These are phyloP conservation scores for Pythium sp. DNA, from an alignment of 352 stramenopile species.

Conservation along the genomic window DNA sequence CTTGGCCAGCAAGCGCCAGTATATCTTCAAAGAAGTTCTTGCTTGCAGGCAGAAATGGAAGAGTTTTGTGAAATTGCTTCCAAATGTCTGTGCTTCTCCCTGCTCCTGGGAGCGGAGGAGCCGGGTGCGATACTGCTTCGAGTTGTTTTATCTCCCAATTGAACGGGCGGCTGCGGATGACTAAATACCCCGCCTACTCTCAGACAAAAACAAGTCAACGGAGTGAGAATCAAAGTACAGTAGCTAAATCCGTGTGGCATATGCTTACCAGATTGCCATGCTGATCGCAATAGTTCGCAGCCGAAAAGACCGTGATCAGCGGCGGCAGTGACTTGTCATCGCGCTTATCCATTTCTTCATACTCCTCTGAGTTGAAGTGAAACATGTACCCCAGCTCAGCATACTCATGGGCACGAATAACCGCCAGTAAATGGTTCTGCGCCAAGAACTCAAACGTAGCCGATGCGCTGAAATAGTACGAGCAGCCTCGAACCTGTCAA, in stretches of 20 bases:
- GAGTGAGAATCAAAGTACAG: background rate
- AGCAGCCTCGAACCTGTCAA: conserved; percentile 64
- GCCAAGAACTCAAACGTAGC: conserved; percentile 72
- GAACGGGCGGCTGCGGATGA: conserved; percentile 45
- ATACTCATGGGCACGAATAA: conserved; percentile 84
- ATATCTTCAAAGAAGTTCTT: conserved; percentile 84
- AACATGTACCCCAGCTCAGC: conserved; percentile 66
- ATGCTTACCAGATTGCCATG: conserved; percentile 60
- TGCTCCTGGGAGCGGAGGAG: conserved; percentile 41
- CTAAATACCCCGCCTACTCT: conserved; percentile 51
- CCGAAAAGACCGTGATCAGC: conserved; percentile 94
- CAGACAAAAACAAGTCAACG: background rate
- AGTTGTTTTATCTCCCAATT: conserved; percentile 56
- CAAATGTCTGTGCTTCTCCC: conserved; percentile 67
- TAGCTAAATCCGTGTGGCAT: background rate
- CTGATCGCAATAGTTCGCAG: conserved; percentile 94
- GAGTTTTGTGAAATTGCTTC: conserved; percentile 65
- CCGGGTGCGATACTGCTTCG: conserved; percentile 42
- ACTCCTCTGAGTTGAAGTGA: conserved; percentile 54
- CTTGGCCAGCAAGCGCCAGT: conserved; percentile 33
- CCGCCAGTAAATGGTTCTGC: conserved; percentile 57
- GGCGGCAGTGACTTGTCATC: conserved; percentile 48
- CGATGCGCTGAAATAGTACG: conserved; percentile 86
- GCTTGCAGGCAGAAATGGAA: conserved; percentile 77
- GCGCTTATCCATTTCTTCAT: conserved; percentile 41